Evolutionary conservation across 2,329 filamentous ascomycete species (phyloP).

Genomic region (Hypoxylon sp.): DNA sequence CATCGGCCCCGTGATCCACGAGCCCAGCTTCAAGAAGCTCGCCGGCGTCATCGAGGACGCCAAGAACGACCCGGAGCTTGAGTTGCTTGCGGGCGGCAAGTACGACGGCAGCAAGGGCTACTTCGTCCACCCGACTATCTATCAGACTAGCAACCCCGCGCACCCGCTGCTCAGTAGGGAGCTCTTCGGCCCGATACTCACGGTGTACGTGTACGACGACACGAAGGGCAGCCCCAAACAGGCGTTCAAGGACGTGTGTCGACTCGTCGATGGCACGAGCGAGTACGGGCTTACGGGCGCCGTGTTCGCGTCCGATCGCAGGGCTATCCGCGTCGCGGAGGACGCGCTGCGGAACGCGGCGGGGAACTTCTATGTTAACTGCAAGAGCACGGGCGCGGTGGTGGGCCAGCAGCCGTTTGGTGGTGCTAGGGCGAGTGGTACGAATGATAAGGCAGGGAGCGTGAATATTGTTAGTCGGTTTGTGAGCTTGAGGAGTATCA

Average conservation of each 20-base stretch:
- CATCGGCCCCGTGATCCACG: slow-evolving; percentile 89
- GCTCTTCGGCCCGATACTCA: slow-evolving; percentile 71
- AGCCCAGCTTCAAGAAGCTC: slow-evolving; percentile 85
- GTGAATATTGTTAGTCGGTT: slow-evolving; percentile 75
- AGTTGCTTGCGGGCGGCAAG: slow-evolving; percentile 81
- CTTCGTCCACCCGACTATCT: slow-evolving; percentile 88
- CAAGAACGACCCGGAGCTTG: slow-evolving; percentile 80
- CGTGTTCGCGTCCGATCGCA: slow-evolving; percentile 79
- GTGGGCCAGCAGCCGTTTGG: slow-evolving; percentile 82
- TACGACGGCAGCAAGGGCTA: slow-evolving; percentile 85
- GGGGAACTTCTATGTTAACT: slow-evolving; percentile 90
- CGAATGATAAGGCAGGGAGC: slow-evolving; percentile 81
- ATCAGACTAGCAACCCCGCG: slow-evolving; percentile 78
- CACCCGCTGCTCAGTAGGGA: slow-evolving; percentile 84
- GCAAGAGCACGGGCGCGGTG: slow-evolving; percentile 82
- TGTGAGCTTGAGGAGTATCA: slow-evolving; percentile 76
- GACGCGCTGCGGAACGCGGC: slow-evolving; percentile 79
- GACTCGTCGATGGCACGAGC: slow-evolving; percentile 77
- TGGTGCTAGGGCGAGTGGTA: slow-evolving; percentile 76
- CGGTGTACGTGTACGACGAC: slow-evolving; percentile 85
- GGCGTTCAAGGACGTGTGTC: slow-evolving; percentile 72
- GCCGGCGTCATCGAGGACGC: slow-evolving; percentile 82
- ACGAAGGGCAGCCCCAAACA: slow-evolving; percentile 61
- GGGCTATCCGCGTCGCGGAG: slow-evolving; percentile 77
- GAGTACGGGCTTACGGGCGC: slow-evolving; percentile 85